Percentiles rank a stretch among this genome's conserved stretches.
Conservation (phyloP, 257 asterid genomes). For the Knoxia roxburghii region DNA sequence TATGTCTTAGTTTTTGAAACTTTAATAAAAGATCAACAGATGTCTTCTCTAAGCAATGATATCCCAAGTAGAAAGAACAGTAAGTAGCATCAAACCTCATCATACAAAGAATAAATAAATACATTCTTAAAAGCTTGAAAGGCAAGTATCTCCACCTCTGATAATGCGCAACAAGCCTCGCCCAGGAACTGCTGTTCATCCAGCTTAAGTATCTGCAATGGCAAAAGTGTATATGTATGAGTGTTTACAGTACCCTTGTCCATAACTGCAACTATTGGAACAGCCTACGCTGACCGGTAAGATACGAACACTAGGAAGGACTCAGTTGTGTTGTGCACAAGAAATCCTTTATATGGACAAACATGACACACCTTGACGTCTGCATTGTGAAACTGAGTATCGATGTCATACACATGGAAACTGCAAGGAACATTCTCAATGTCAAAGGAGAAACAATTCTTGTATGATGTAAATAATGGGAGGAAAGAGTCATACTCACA, state of each 20-base stretch:
- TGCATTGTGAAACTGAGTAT: conserved; percentile 67
- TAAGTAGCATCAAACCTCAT: neutral
- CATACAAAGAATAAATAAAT: neutral
- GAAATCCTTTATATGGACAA: neutral
- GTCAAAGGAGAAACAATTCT: conserved; percentile 14
- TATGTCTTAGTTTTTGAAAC: neutral
- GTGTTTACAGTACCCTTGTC: neutral
- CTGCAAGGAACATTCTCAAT: conserved; percentile 44
- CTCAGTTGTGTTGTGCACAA: neutral
- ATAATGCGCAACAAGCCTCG: conserved; percentile 74
- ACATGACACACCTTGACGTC: conserved; percentile 61
- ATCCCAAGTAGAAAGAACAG: neutral
- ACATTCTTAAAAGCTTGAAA: neutral
- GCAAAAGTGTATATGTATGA: conserved; percentile 9
- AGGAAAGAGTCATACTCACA: conserved; percentile 59
- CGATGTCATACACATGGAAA: conserved; percentile 86
- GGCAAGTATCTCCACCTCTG: conserved; percentile 57
- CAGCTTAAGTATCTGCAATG: conserved; percentile 49
- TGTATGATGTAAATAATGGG: conserved; percentile 17
- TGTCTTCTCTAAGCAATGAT: neutral
- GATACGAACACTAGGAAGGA: neutral
- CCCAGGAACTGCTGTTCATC: conserved; percentile 99
- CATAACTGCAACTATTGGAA: neutral
- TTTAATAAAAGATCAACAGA: neutral
- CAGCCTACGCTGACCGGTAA: neutral